These are phyloP conservation scores for Talaromyces amestolkiae DNA, from an alignment of 2,329 filamentous ascomycete species.

Conservation along the genomic window DNA sequence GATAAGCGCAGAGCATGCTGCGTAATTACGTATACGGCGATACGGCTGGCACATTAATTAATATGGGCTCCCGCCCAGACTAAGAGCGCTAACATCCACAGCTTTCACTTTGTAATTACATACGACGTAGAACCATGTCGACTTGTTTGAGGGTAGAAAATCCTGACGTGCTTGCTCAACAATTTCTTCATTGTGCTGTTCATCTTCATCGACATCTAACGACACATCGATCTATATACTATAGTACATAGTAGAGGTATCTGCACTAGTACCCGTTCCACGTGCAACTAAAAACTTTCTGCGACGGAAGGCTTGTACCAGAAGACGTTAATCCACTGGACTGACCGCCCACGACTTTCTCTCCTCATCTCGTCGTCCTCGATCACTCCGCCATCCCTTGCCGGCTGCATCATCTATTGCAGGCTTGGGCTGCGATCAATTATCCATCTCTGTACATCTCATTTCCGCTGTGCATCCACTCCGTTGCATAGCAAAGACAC, in stretches of 20 bases:
- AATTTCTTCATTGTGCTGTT: not conserved
- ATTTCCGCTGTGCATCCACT: conserved; percentile 8
- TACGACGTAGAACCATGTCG: not conserved
- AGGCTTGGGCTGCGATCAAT: conserved; percentile 2
- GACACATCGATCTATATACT: too few relatives aligned
- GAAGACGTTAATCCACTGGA: too few relatives aligned
- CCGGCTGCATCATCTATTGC: conserved; percentile 10
- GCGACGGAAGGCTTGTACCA: conserved; percentile 4
- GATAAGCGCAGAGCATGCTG: not conserved
- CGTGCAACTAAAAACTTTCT: conserved; percentile 3
- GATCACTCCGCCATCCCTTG: conserved; percentile 14
- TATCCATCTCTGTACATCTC: not conserved
- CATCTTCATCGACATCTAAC: too few relatives aligned
- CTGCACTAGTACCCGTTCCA: conserved; percentile 5
- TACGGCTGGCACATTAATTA: not conserved
- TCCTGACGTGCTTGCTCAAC: not conserved
- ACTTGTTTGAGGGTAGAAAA: not conserved
- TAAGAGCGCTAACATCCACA: conserved; percentile 8
- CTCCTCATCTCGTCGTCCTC: conserved; percentile 3
- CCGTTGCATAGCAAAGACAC: conserved; percentile 3
- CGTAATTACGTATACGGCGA: not conserved
- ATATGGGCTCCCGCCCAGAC: not conserved
- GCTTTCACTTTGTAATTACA: not conserved
- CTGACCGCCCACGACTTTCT: not conserved
- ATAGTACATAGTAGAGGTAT: too few relatives aligned